Evolutionary conservation across 2,329 filamentous ascomycete genomes (phyloP), one percentile per base, ranked within the genome.

Genomic region (Orbilia brochopaga): DNA sequence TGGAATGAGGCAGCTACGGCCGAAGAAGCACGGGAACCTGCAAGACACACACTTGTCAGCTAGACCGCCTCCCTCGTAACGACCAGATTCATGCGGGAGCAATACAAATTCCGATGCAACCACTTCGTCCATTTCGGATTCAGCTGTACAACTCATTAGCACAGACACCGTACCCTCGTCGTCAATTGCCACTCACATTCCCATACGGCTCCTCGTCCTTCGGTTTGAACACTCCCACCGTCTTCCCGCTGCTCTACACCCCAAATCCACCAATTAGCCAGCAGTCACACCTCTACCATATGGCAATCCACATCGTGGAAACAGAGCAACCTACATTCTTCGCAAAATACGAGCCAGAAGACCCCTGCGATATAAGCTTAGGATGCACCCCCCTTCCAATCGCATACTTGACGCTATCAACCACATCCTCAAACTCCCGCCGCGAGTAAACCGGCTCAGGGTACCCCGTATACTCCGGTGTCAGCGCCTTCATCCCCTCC

Each of bases 41-140:
- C 17, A 5, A 21, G 23, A 15, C 11, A 10, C n/a, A 23, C 2
- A 54, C 32, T 50, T n/a, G 52, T 70, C 23, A 64, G 66, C 42
- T 57, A 17, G 19, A n/a, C 40, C 3, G n/a, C 27, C 1, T 1
- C 46, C 10, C 21, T 15, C 37, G 19, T 30, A 11, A 27, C 3
- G 19, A 15, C 55, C 2, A 5, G 13, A 2, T n/a, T n/a, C n/a
- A n/a, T n/a, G n/a, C n/a, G 32, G 19, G 21, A 24, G 69, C 75
- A 3, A 35, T 63, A 77, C 74, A 99, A 79, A 79, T 99, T 99
- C 74, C 94, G 85, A 80, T 99, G 94, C 82, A 99, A 92, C 94
- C 94, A 99, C 81, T 99, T 99, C 76, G 95, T 97, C 93, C 93
- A 97, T 79, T 99, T 99, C 4, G 94, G 94, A 78, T 99, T 99